Conservation (phyloP, 1,284 basidiomycete genomes). For the Inonotus obliquus region DNA sequence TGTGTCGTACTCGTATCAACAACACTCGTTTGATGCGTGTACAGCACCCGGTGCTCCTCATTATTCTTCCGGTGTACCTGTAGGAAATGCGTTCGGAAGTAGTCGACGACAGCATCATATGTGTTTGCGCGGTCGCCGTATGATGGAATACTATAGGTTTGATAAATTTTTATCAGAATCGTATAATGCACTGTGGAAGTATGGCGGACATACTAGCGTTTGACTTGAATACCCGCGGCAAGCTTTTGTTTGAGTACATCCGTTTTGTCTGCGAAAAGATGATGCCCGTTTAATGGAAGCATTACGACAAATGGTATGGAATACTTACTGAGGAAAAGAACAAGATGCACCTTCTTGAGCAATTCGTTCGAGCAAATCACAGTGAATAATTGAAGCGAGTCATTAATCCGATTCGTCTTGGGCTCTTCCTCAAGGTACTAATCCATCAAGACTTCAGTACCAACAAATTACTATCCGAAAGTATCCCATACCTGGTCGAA, state of each 20-base stretch:
- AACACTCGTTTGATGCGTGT: constrained; percentile 75
- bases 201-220: constrained; percentile 63
- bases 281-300: neutral
- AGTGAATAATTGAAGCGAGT: constrained; percentile 78
- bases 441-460: neutral
- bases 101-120: constrained; percentile 72
- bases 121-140: constrained; percentile 76
- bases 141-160: constrained; percentile 60
- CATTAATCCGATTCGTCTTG: constrained; percentile 75
- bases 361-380: constrained; percentile 78
- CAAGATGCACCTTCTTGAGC: constrained; percentile 72
- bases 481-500: constrained; percentile 66
- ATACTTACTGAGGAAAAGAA: constrained; percentile 68
- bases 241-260: constrained; percentile 70
- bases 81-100: constrained; percentile 79
- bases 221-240: constrained; percentile 57
- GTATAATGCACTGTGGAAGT: neutral
- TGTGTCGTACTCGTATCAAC: constrained; percentile 79
- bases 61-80: constrained; percentile 77
- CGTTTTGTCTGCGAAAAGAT: constrained; percentile 54
- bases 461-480: neutral
- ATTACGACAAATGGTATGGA: constrained; percentile 6
- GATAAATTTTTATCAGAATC: too few relatives aligned
- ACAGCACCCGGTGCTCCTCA: constrained; percentile 70
- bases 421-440: constrained; percentile 82